Percentiles rank a stretch among this genome's conserved stretches.
Evolutionary conservation across 2,329 filamentous ascomycete species (phyloP).

Genomic region (Calonectria pseudoreteaudii): DNA sequence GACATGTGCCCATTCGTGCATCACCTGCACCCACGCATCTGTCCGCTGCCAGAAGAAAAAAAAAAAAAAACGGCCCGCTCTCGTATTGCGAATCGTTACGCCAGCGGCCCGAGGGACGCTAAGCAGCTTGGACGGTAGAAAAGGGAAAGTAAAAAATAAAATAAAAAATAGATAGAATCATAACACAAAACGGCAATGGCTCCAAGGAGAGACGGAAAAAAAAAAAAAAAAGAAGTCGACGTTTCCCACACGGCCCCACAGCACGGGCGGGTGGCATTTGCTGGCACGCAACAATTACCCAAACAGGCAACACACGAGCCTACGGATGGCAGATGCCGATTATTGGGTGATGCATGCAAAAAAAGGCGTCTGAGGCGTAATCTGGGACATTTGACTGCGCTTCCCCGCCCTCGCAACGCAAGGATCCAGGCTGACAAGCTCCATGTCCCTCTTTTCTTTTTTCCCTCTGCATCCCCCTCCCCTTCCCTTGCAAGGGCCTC

Average conservation of each 20-base stretch:
- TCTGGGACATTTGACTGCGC: neutral
- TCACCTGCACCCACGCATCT: neutral
- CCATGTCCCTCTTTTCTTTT: neutral
- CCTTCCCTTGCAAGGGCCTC: neutral
- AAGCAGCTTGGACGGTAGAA: neutral
- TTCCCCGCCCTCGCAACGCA: conserved; percentile 1
- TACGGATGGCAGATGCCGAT: conserved; percentile 5
- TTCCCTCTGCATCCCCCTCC: neutral
- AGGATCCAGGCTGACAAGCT: neutral
- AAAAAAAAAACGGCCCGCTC: neutral
- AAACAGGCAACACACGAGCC: conserved; percentile 12
- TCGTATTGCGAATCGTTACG: neutral
- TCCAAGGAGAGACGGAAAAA: neutral
- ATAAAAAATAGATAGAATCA: neutral
- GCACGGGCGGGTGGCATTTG: conserved; percentile 1
- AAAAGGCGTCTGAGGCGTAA: neutral
- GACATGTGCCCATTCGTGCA: conserved; percentile 5
- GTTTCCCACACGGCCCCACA: neutral
- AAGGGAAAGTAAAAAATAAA: neutral
- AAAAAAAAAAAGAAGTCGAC: neutral
- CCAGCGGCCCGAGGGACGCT: neutral
- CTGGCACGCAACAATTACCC: conserved; percentile 22
- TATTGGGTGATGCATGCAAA: conserved; percentile 6
- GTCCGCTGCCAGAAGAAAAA: neutral
- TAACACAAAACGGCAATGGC: neutral